These are phyloP conservation scores for Tolypocladium inflatum DNA, from an alignment of 2,329 filamentous ascomycete genomes.

Conservation along the genomic window DNA sequence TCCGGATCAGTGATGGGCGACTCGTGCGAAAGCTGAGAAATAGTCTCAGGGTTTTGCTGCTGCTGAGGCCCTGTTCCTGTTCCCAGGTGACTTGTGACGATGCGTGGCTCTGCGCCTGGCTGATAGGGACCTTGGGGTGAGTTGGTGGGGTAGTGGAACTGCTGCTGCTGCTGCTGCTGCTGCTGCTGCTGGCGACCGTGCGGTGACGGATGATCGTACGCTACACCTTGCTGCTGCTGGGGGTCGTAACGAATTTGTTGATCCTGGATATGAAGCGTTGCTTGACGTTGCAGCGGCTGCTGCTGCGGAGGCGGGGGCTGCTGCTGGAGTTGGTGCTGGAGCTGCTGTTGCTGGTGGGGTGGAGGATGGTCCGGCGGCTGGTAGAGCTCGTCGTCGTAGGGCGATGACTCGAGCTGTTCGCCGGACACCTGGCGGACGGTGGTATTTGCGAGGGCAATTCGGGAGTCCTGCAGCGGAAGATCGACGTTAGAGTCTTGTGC, in stretches of 20 bases:
- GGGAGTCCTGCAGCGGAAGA: conserved; percentile 28
- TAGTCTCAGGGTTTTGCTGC: conserved; percentile 44
- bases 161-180: conserved; percentile 17
- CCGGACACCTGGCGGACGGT: conserved; percentile 39
- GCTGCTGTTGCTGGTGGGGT: conserved; percentile 23
- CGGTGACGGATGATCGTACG: conserved; percentile 14
- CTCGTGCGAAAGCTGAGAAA: conserved; percentile 55
- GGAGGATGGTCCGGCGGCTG: conserved; percentile 20
- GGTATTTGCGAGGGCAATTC: conserved; percentile 19
- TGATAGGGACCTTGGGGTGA: conserved; percentile 18
- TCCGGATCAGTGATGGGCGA: conserved; percentile 44
- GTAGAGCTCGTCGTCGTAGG: conserved; percentile 33
- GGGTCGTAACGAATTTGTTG: conserved; percentile 21
- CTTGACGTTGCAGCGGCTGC: conserved; percentile 13
- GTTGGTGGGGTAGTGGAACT: conserved; percentile 10
- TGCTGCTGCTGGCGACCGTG: conserved; percentile 19
- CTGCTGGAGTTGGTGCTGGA: conserved; percentile 17
- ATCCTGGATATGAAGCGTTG: conserved; percentile 15
- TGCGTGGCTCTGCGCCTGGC: conserved; percentile 24
- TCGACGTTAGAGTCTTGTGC: conserved; percentile 30
- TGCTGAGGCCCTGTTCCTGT: conserved; percentile 19
- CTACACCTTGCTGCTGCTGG: conserved; percentile 22
- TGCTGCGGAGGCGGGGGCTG: conserved; percentile 8
- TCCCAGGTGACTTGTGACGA: conserved; percentile 24
- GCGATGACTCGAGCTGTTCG: conserved; percentile 30